phyloP scores from a whole-genome alignment of 805 yeast species.

The Tetrapisispora pingtungensis region DNA sequence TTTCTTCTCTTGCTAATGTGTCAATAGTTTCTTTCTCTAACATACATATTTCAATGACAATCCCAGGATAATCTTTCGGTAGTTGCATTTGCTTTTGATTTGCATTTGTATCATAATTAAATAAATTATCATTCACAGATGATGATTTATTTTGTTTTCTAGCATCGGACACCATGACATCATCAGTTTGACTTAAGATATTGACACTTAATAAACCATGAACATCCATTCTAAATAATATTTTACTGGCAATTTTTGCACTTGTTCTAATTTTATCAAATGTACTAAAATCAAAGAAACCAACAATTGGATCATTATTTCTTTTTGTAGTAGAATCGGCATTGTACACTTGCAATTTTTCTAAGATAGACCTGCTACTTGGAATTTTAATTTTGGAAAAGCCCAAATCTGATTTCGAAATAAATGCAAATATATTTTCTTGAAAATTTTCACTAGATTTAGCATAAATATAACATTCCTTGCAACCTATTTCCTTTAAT shows the following conservation, averaged over 20 bases:
- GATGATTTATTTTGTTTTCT: constrained; percentile 1
- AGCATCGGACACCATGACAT: constrained; percentile 19
- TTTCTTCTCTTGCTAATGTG: constrained; percentile 15
- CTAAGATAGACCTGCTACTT: constrained; percentile 49
- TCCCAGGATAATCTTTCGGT: constrained; percentile 33
- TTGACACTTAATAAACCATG: constrained; percentile 40
- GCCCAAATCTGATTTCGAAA: constrained; percentile 69
- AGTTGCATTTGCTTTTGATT: constrained; percentile 9
- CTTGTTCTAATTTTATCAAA: constrained; percentile 42
- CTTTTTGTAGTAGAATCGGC: constrained; percentile 16
- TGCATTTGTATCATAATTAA: background rate
- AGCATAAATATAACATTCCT: constrained; percentile 40
- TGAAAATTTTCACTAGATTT: constrained; percentile 24
- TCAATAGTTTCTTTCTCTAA: constrained; percentile 27
- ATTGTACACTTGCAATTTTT: constrained; percentile 39
- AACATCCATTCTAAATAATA: constrained; percentile 45
- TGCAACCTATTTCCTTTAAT: constrained; percentile 43
- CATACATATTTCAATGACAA: constrained; percentile 32
- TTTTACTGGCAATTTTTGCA: constrained; percentile 39
- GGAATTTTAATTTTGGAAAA: constrained; percentile 59
- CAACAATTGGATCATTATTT: constrained; percentile 29
- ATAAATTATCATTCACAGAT: background rate
- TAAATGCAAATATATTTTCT: constrained; percentile 33
- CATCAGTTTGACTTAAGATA: constrained; percentile 32
- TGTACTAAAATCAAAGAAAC: constrained; percentile 41